Evolutionary conservation across 768 basidiomycete genomes (phyloP).

Genomic region (Agrocybe praecox): DNA sequence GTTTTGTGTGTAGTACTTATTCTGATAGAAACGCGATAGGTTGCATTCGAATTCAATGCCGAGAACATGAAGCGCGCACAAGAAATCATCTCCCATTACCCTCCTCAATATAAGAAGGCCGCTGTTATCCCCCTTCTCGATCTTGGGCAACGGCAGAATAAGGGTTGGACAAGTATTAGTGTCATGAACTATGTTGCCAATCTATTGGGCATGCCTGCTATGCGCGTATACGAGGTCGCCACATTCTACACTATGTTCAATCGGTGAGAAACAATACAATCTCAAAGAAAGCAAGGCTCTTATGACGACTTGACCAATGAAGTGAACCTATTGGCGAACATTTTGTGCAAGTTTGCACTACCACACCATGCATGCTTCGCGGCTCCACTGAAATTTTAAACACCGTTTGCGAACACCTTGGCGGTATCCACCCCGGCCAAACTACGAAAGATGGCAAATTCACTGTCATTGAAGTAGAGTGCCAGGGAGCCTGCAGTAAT

Average conservation of each 20-base stretch:
- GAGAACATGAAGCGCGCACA: slow-evolving; percentile 86
- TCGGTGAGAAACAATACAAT: slow-evolving; percentile 50
- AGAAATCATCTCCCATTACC: slow-evolving; percentile 92
- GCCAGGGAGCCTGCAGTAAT: slow-evolving; percentile 97
- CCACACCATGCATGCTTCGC: slow-evolving; percentile 95
- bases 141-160: slow-evolving; percentile 96
- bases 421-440: slow-evolving; percentile 82
- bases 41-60: slow-evolving; percentile 83
- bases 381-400: slow-evolving; percentile 91
- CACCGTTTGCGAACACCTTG: slow-evolving; percentile 81
- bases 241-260: slow-evolving; percentile 99
- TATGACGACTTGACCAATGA: not conserved
- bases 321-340: slow-evolving; percentile 93
- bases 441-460: slow-evolving; percentile 98
- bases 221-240: slow-evolving; percentile 99
- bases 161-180: slow-evolving; percentile 97
- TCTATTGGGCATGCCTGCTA: slow-evolving; percentile 90
- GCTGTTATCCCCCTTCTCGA: slow-evolving; percentile 97
- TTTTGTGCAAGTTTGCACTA: slow-evolving; percentile 98
- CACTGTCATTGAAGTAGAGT: slow-evolving; percentile 97
- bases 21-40: slow-evolving; percentile 44
- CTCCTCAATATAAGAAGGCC: slow-evolving; percentile 98
- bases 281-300: not conserved
- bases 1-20: not conserved
- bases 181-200: slow-evolving; percentile 99